A percentile compares a stretch with the other conserved stretches of the same genome.
Conservation (phyloP, 202 grass and related monocot species). For the Elaeis oleifera region DNA sequence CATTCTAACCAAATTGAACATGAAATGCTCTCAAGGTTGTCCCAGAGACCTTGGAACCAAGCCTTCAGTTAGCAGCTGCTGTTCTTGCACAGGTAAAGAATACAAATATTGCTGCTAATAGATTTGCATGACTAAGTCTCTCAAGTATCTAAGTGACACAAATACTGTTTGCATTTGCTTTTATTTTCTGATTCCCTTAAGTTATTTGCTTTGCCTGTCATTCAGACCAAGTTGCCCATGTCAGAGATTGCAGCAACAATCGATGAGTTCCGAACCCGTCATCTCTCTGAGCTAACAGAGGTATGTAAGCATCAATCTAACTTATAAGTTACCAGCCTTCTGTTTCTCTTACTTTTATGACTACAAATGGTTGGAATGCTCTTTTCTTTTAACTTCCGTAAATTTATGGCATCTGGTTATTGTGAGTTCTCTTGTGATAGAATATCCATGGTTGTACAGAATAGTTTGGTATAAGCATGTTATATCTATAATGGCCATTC, state of each 20-base stretch:
- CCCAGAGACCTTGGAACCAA: slow-evolving; percentile 97
- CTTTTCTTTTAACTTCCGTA: too few species aligned
- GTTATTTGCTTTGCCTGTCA: background rate
- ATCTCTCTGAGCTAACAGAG: slow-evolving; percentile 95
- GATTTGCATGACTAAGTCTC: too few species aligned
- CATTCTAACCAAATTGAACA: slow-evolving; percentile 14
- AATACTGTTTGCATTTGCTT: too few species aligned
- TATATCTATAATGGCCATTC: too few species aligned
- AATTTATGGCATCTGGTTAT: too few species aligned
- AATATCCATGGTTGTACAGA: too few species aligned
- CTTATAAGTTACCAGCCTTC: background rate
- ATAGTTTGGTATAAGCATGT: too few species aligned
- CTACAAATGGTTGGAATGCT: background rate
- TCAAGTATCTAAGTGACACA: too few species aligned
- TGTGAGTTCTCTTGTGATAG: too few species aligned
- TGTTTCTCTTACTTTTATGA: background rate
- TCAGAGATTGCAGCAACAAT: slow-evolving; percentile 93
- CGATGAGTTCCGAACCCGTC: slow-evolving; percentile 82
- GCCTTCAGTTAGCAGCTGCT: slow-evolving; percentile 92
- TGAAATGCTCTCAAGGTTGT: slow-evolving; percentile 54
- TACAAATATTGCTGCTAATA: too few species aligned
- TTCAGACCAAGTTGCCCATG: slow-evolving; percentile 85
- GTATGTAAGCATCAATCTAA: slow-evolving; percentile 32
- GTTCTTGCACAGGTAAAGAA: slow-evolving; percentile 85
- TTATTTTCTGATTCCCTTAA: background rate